These are phyloP conservation scores for Yarrowia keelungensis DNA, from an alignment of 805 yeast species.

Conservation along the genomic window DNA sequence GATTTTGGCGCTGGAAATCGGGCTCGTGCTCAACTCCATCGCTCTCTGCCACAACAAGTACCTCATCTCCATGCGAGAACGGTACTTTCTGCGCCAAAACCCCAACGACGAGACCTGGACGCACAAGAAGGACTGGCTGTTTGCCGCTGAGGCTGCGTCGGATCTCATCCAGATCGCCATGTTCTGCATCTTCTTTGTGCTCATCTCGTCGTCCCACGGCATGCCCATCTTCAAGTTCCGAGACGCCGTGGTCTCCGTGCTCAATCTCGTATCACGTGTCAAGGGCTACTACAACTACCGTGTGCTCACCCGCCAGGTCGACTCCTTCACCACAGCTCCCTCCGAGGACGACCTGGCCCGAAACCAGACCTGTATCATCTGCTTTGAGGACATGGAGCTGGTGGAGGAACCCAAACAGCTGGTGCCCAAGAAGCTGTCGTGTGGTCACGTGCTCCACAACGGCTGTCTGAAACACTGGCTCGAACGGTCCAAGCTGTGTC, in stretches of 20 bases:
- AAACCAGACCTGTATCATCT: constrained; percentile 78
- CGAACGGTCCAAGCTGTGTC: constrained; percentile 90
- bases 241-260: constrained; percentile 55
- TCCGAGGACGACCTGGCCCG: constrained; percentile 64
- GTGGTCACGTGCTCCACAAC: constrained; percentile 88
- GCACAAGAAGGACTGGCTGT: constrained; percentile 63
- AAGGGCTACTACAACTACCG: constrained; percentile 47
- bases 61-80: constrained; percentile 63
- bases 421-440: constrained; percentile 75
- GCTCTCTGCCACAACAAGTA: constrained; percentile 57
- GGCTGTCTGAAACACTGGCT: constrained; percentile 94
- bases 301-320: constrained; percentile 62
- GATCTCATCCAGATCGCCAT: constrained; percentile 57
- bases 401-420: constrained; percentile 52
- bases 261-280: constrained; percentile 46
- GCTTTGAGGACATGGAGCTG: constrained; percentile 85
- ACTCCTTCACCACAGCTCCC: constrained; percentile 68
- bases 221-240: constrained; percentile 59
- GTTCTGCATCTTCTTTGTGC: constrained; percentile 57
- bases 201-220: constrained; percentile 56
- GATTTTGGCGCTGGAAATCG: constrained; percentile 78
- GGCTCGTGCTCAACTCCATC: constrained; percentile 64
- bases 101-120: constrained; percentile 78
- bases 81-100: constrained; percentile 54
- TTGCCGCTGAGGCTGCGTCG: constrained; percentile 61